Percentiles rank a stretch among this genome's conserved stretches.
These are phyloP conservation scores for Aspergillus sp. DNA, from an alignment of 2,329 filamentous ascomycete species.

Conservation along the genomic window DNA sequence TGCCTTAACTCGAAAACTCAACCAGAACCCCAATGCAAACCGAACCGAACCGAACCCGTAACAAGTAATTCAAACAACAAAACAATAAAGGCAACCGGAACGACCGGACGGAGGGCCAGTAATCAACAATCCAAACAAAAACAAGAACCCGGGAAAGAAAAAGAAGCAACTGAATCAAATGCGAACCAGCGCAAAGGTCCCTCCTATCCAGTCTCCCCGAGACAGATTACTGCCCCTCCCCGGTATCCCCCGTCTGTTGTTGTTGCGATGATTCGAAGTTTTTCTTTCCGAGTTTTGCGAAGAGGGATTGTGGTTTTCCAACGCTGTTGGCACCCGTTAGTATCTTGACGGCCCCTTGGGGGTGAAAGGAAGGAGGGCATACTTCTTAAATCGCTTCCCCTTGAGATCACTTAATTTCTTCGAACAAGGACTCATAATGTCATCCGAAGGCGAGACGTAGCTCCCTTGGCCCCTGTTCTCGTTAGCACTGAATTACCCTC, in stretches of 20 bases:
- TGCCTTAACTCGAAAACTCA: neutral
- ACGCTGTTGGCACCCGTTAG: conserved; percentile 20
- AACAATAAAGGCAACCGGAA: neutral
- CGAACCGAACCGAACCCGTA: neutral
- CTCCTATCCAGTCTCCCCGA: neutral
- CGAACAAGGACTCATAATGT: conserved; percentile 45
- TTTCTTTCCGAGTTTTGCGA: conserved; percentile 42
- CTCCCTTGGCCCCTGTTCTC: conserved; percentile 23
- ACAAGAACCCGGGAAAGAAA: conserved; percentile 4
- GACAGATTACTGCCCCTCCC: neutral
- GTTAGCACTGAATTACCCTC: neutral
- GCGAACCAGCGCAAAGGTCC: conserved; percentile 8
- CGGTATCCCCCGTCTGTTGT: neutral
- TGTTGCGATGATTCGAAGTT: conserved; percentile 28
- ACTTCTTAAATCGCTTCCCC: conserved; percentile 45
- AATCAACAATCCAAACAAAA: conserved; percentile 4
- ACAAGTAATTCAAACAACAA: conserved; percentile 6
- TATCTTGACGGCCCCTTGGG: neutral
- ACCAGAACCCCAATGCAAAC: conserved; percentile 7
- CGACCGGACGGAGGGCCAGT: neutral
- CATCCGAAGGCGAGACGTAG: conserved; percentile 45
- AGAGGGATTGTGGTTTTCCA: conserved; percentile 39
- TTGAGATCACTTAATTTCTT: conserved; percentile 46
- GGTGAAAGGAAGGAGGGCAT: conserved; percentile 10
- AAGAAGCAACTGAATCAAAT: conserved; percentile 1